Evolutionary conservation across 2,329 filamentous ascomycete genomes (phyloP), one percentile per base, ranked within the genome.

Genomic region (Phialemoniopsis sp.): DNA sequence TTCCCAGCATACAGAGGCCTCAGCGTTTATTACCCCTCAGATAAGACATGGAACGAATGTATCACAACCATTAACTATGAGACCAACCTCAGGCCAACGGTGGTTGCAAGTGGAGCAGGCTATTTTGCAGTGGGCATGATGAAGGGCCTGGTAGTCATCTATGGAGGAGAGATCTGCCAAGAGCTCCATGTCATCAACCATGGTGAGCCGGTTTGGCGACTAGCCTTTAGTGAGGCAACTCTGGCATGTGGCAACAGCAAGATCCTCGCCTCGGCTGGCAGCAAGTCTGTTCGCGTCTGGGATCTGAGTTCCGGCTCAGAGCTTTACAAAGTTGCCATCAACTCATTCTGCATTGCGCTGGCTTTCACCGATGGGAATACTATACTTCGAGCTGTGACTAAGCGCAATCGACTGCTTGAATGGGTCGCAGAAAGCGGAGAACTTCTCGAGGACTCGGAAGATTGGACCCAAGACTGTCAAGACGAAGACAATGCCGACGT

Each of bases 31-130:
- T 51, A 53, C 1, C 16, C 47, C 3, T 34, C 45, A 1, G 5
- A 34, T 2, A 34, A 19, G 2, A 17, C 33, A 3, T 57, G 54
- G 53, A 45, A 56, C 17, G 46, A 56, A 34, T 51, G 50, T 26
- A 36, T 54, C 8, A 34, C 40, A 2, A 55, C 50, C 0, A 51
- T 54, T 17, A 19, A 15, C 2, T 55, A 53, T 30, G 14, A 43
- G 2, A 32, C 34, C 0, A n/a, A n/a, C 2, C 38, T 28, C 5
- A 43, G 40, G 13, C 50, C 47, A 1, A 40, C 40, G 8, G 29
- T 15, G 0, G 35, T 43, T 32, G 46, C 42, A 14, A 31, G 40
- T 4, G 40, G 36, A 2, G 32, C 32, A 3, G 43, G 40, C 3
- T 29, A 32, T 16, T 46, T 49, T 28, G 50, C 52, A 0, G 12